Percentiles rank a stretch among this genome's conserved stretches.
These are phyloP conservation scores for Sphaerostilbella broomeana DNA, from an alignment of 2,329 filamentous ascomycete genomes.

Conservation along the genomic window DNA sequence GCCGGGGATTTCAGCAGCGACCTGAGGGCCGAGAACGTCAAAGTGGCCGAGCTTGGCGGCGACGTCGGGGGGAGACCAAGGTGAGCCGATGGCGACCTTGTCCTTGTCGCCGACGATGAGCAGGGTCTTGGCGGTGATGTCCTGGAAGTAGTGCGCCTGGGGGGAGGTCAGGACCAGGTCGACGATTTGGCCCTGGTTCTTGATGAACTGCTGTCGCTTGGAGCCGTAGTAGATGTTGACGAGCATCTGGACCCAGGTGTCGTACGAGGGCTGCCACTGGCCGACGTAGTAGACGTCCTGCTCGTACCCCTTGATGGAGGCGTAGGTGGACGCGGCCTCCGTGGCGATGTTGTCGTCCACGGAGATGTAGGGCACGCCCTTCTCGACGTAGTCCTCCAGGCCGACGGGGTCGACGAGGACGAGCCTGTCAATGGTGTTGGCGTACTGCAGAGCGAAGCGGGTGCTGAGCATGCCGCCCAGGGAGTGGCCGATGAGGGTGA, in stretches of 20 bases:
- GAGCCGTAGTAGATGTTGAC: constrained; percentile 43
- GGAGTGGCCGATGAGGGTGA: constrained; percentile 47
- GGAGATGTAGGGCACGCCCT: constrained; percentile 41
- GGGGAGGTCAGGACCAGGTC: constrained; percentile 50
- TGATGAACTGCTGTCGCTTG: constrained; percentile 36
- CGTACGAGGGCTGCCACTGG: constrained; percentile 43
- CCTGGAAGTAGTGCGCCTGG: constrained; percentile 42
- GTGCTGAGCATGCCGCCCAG: constrained; percentile 49
- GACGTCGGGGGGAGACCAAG: constrained; percentile 41
- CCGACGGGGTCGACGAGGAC: constrained; percentile 47
- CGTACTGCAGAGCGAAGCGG: constrained; percentile 46
- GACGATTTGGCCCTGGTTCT: constrained; percentile 43
- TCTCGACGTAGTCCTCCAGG: constrained; percentile 46
- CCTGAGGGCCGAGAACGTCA: constrained; percentile 40
- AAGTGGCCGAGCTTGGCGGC: constrained; percentile 42
- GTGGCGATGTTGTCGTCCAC: constrained; percentile 33
- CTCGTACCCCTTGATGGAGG: constrained; percentile 40
- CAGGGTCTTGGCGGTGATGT: constrained; percentile 39
- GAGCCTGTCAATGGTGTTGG: constrained; percentile 34
- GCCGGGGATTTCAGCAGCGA: constrained; percentile 37
- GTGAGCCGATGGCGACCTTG: constrained; percentile 48
- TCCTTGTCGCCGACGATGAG: constrained; percentile 46
- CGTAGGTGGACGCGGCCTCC: constrained; percentile 36
- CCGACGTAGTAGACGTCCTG: constrained; percentile 42
- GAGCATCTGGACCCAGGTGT: constrained; percentile 50